Base-by-base conservation (phyloP, 129 eudicot species). In the Cynara cardunculus region DNA sequence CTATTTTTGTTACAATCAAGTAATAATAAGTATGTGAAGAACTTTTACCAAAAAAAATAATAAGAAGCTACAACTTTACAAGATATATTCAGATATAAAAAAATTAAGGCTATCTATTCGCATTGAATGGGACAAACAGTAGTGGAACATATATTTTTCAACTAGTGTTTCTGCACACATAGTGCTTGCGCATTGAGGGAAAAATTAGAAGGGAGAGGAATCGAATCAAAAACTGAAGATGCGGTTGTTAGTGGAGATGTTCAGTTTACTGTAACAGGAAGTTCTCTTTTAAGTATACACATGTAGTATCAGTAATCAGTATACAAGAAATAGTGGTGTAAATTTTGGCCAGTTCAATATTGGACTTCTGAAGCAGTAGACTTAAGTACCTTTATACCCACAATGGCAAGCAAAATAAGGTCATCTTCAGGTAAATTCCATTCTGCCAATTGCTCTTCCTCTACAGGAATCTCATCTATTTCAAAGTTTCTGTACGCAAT, bases 351-450 rank as follows among this genome's bases (percentile, higher is more conserved):
- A 21, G 11, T 69, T 41, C 9, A 78, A 78, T 67, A 59, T 25
- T 59, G 35, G 22, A 31, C 3, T 49, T 30, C 24, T 70, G 28
- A 49, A 28, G 59, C 22, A 71, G 59, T 70, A 28, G 69, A 67
- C 30, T 32, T 41, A 22, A 22, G 77, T 84, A 94, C 98, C 97
- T 91, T 92, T 82, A 94, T 91, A 69, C 98, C 98, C 81, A 94
- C 90, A 85, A 94, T 90, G 25, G 89, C 92, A 75, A 94, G 87
- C 87, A 94, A 75, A 78, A 92, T 82, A 78, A 94, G 96, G 77
- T 89, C 85, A 78, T 94, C 88, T 74, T 94, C 98, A 28, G 98
- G 98, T 80, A 94, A 78, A 66, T 16, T 71, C 98, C 98, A 94
- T 49, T 87, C 82, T 8, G 88, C 84, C 46, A 86, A 82, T 71